Percentiles rank a stretch among this genome's conserved stretches.
Conservation (phyloP, 2,329 filamentous ascomycete species). For the Calonectria crousiana region DNA sequence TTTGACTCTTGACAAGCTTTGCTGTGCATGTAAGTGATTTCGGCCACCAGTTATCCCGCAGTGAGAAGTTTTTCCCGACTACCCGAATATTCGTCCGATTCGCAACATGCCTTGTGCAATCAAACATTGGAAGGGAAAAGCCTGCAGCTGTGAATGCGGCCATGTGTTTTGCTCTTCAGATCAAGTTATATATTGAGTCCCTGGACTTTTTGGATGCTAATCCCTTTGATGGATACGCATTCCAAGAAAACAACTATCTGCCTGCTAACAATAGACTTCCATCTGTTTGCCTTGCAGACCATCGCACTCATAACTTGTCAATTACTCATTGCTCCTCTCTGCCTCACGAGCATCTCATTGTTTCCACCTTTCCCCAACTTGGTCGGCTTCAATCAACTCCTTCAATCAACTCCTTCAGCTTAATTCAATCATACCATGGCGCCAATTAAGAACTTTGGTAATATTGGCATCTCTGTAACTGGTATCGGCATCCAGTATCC, state of each 20-base stretch:
- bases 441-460: slow-evolving; percentile 55
- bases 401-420: no score
- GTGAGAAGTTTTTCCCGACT: not conserved
- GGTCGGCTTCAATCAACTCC: no score
- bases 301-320: not conserved
- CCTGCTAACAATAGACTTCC: not conserved
- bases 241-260: not conserved
- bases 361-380: not conserved
- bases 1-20: not conserved
- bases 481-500: slow-evolving; percentile 73
- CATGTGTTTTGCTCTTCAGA: not conserved
- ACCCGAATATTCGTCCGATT: not conserved
- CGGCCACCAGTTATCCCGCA: not conserved
- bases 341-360: not conserved
- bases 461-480: slow-evolving; percentile 71
- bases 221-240: not conserved
- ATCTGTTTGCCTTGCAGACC: not conserved
- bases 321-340: not conserved
- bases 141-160: not conserved
- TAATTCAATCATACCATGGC: slow-evolving; percentile 50
- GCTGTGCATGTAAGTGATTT: not conserved
- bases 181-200: not conserved
- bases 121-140: not conserved
- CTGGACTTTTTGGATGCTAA: not conserved
- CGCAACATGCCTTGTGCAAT: not conserved